Evolutionary conservation across 345 rosid genomes (phyloP), one percentile per base, ranked within the genome.

Genomic region (Lumnitzera littorea): DNA sequence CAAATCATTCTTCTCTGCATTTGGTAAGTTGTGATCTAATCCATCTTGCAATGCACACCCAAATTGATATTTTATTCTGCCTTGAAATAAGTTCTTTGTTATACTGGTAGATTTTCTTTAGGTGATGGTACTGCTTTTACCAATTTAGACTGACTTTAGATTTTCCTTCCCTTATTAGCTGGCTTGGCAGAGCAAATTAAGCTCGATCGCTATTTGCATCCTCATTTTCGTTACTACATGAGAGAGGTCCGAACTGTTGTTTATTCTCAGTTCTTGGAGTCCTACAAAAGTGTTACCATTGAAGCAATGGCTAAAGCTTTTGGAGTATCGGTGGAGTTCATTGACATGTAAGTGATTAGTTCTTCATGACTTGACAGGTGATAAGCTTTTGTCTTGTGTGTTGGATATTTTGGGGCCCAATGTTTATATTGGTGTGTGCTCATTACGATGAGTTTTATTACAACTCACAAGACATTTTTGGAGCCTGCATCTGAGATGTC

Each of bases 271-370:
- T 95, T 91, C 71, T 56, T 95, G 78, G 99, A 95, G 60, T 91
- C 98, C 12, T 91, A 95, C 67, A 95, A 88, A 85, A 91, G 99
- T 68, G 97, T 95, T 56, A 91, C 99, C 4, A 82, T 95, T 24
- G 97, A 86, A 63, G 96, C 98, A 29, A 95, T 95, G 99, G 96
- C 99, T 14, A 91, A 77, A 80, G 98, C 99, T 51, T 95, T 88
- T 73, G 98, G 99, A 11, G 99, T 91, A 41, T 82, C 96, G 0
- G 83, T 88, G 52, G 99, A 95, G 29, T 91, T 91, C 80, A 91
- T 95, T 63, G 98, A 95, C 64, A 62, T 82, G 99, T 95, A 78
- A 91, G 99, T 78, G 56, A 15, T 57, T 60, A 52, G 11, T 36
- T 36, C 7, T 7, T 9, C 43, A 36, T 36, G 5, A 36, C 43